These are phyloP conservation scores for Cubamyces sp. DNA, from an alignment of 768 basidiomycete genomes.

Conservation along the genomic window DNA sequence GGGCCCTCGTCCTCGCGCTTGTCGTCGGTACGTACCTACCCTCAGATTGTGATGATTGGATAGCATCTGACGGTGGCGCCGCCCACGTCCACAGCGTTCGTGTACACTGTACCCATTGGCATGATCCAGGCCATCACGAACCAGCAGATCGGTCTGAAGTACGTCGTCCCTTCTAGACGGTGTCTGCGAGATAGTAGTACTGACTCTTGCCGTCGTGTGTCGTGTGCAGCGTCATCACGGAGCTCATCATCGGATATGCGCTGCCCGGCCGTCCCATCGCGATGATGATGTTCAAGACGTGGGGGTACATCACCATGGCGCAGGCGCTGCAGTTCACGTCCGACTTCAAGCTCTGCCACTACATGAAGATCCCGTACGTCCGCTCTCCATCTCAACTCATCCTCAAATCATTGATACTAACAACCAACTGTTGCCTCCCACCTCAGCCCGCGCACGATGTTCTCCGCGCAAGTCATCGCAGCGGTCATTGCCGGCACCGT, in stretches of 20 bases:
- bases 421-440: too few species aligned
- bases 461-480: conserved; percentile 69
- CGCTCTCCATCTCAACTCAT: neutral
- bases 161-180: neutral
- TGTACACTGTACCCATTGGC: conserved; percentile 56
- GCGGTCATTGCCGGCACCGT: conserved; percentile 71
- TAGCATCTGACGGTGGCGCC: neutral
- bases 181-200: too few species aligned
- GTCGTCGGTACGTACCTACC: conserved; percentile 48
- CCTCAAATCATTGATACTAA: too few species aligned
- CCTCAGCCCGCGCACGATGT: conserved; percentile 63
- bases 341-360: conserved; percentile 78
- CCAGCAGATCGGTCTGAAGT: conserved; percentile 73
- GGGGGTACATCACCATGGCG: conserved; percentile 72
- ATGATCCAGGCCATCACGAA: conserved; percentile 78
- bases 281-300: conserved; percentile 88
- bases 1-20: conserved; percentile 72
- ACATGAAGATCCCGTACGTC: conserved; percentile 65
- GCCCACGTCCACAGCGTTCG: conserved; percentile 32
- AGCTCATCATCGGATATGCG: conserved; percentile 79
- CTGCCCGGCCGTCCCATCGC: conserved; percentile 79
- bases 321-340: conserved; percentile 72
- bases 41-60: neutral
- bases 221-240: conserved; percentile 65
- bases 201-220: neutral